These are phyloP conservation scores for Candida pseudoviswanathii DNA, from an alignment of 1,139 yeast genomes.

Conservation along the genomic window DNA sequence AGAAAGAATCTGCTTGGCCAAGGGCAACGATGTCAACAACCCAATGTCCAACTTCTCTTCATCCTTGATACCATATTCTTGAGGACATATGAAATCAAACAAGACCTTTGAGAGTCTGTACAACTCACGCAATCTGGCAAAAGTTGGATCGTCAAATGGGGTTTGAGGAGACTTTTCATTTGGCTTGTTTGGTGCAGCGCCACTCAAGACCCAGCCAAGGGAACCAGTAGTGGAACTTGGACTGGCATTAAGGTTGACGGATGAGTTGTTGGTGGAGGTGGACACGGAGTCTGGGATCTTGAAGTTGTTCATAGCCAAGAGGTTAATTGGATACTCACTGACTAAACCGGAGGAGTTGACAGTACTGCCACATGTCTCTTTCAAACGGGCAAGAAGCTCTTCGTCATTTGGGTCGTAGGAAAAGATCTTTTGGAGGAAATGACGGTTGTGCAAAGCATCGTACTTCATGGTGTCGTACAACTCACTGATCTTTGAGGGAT, in stretches of 20 bases:
- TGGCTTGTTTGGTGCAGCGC: conserved; percentile 29
- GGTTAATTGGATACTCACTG: conserved; percentile 78
- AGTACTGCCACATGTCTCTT: conserved; percentile 49
- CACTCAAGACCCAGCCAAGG: conserved; percentile 73
- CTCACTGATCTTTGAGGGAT: conserved; percentile 95
- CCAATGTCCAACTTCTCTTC: conserved; percentile 97
- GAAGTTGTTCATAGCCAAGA: conserved; percentile 76
- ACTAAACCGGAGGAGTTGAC: conserved; percentile 66
- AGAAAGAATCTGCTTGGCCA: conserved; percentile 81
- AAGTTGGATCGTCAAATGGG: conserved; percentile 82
- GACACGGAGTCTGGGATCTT: conserved; percentile 44
- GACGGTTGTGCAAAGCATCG: conserved; percentile 94
- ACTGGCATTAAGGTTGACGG: conserved; percentile 33
- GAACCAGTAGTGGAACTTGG: conserved; percentile 58
- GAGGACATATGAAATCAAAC: conserved; percentile 97
- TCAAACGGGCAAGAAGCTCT: conserved; percentile 38
- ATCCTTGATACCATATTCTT: conserved; percentile 96
- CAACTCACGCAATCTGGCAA: conserved; percentile 79
- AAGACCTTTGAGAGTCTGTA: conserved; percentile 88
- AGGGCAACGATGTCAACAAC: conserved; percentile 86
- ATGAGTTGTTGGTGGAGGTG: conserved; percentile 27
- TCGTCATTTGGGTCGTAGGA: conserved; percentile 64
- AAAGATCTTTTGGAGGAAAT: conserved; percentile 81
- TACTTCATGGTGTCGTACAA: conserved; percentile 98
- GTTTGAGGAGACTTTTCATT: conserved; percentile 27